These are phyloP conservation scores for Boeremia exigua DNA, from an alignment of 2,329 filamentous ascomycete species.

Conservation along the genomic window DNA sequence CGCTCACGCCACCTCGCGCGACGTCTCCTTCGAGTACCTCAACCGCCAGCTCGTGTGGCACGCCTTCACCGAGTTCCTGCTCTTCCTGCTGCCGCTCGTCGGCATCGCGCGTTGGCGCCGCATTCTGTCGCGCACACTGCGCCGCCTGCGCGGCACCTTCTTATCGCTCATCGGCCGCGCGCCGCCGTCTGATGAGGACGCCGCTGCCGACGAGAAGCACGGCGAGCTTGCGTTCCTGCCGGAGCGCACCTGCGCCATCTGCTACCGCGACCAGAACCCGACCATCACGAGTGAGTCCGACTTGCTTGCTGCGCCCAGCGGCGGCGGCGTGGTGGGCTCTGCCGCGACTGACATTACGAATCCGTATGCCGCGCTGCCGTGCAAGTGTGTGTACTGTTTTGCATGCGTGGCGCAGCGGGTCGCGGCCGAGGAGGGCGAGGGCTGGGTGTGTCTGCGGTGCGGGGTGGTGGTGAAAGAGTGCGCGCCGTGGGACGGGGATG, in stretches of 20 bases:
- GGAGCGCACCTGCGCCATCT: slow-evolving; percentile 94
- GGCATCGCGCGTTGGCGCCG: slow-evolving; percentile 91
- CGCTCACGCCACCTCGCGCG: slow-evolving; percentile 80
- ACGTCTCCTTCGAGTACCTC: slow-evolving; percentile 96
- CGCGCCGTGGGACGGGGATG: slow-evolving; percentile 89
- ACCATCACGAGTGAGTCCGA: slow-evolving; percentile 64
- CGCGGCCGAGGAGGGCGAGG: slow-evolving; percentile 91
- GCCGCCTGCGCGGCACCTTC: slow-evolving; percentile 68
- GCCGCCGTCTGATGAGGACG: slow-evolving; percentile 52
- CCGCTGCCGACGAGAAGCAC: slow-evolving; percentile 54
- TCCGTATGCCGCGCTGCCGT: slow-evolving; percentile 89
- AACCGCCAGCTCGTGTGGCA: slow-evolving; percentile 99
- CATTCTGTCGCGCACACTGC: slow-evolving; percentile 87
- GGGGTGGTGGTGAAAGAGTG: slow-evolving; percentile 84
- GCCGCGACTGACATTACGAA: slow-evolving; percentile 95
- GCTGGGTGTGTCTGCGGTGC: slow-evolving; percentile 90
- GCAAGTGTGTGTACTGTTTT: slow-evolving; percentile 94
- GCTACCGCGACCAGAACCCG: slow-evolving; percentile 91
- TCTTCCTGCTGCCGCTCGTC: slow-evolving; percentile 95
- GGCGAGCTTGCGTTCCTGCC: slow-evolving; percentile 87
- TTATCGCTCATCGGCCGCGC: slow-evolving; percentile 58
- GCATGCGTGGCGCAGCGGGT: slow-evolving; percentile 90
- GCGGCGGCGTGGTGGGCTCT: slow-evolving; percentile 82
- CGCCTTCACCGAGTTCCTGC: slow-evolving; percentile 98
- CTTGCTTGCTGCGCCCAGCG: slow-evolving; percentile 68